Percentiles rank a stretch among this genome's conserved stretches.
phyloP scores from a whole-genome alignment of 176 grass and related monocot genomes.

The Otatea glauca region DNA sequence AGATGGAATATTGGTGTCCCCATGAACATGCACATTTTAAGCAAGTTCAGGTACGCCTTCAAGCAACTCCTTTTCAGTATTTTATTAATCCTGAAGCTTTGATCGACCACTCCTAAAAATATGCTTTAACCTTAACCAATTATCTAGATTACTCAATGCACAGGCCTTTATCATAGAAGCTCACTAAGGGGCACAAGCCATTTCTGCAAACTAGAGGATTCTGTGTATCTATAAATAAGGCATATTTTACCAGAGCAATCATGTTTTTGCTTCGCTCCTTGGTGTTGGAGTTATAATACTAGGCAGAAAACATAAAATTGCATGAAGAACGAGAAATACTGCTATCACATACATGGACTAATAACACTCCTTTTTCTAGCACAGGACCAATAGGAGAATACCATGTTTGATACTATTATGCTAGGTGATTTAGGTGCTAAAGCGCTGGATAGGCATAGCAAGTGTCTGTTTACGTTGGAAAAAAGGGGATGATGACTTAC shows the following conservation, averaged over 20 bases:
- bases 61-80: not conserved
- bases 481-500: slow-evolving; percentile 39
- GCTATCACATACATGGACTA: slow-evolving; percentile 11
- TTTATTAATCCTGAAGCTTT: slow-evolving; percentile 8
- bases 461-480: not conserved
- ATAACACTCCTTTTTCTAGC: slow-evolving; percentile 23
- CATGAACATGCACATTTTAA: slow-evolving; percentile 26
- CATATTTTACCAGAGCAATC: slow-evolving; percentile 7
- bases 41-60: not conserved
- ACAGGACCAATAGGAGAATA: slow-evolving; percentile 15
- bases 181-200: not conserved
- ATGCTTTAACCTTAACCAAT: not conserved
- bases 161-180: slow-evolving; percentile 5
- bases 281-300: not conserved
- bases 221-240: not conserved
- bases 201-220: not conserved
- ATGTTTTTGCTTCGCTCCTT: slow-evolving; percentile 10
- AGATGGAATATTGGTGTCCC: not conserved
- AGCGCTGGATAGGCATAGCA: not conserved
- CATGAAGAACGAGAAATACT: slow-evolving; percentile 26
- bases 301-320: not conserved
- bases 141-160: slow-evolving; percentile 9
- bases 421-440: not conserved
- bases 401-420: not conserved
- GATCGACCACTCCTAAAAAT: not conserved